Base-by-base conservation (phyloP, 495 filamentous ascomycete genomes). In the Penicillium parvum region DNA sequence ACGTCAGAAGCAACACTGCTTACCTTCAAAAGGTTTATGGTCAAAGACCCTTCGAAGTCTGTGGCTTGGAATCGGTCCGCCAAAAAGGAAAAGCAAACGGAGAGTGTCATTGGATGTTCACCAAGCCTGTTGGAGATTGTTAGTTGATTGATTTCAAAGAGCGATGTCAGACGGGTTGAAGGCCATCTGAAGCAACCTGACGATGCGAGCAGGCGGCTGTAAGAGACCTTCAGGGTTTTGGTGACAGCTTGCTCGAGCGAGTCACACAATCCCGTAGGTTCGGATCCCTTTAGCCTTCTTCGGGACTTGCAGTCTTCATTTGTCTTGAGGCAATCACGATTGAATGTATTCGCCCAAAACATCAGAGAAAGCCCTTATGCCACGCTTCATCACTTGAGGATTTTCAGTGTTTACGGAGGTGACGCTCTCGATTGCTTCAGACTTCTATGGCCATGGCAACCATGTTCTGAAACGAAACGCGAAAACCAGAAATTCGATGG, bases 1-100 rank as follows among this genome's bases (percentile, higher is more conserved):
- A 20, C 9, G 23, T 21, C n/a, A 25, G 10, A n/a, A 32, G 28
- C 18, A 11, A 40, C 3, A 6, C 22, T 18, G 53, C 50, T 54
- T 58, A 77, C 76, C 55, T 78, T 78, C 1, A 92, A 73, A 15
- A 88, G 77, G 15, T 74, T 79, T 28, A 78, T 70, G 6, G 81
- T 70, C 14, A 92, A 60, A 20, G 69, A 61, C 0, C 84, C 81
- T 46, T 80, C 76, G 47, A 75, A 77, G 49, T 90, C 86, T 17
- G 76, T 71, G 5, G 77, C 71, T 49, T 81, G 79, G 43, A 82
- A 76, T 4, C 85, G 78, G 47, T 85, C 77, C 17, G 78, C 69
- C 23, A 94, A 60, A 47, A 84, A 82, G 23, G 78, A 78, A 43
- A 81, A 78, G 46, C 79, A 70, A 18, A 76, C 63, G 40, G 76